Evolutionary conservation across 768 basidiomycete genomes (phyloP), one percentile per base, ranked within the genome.

Genomic region (Boletus subcaerulescens): DNA sequence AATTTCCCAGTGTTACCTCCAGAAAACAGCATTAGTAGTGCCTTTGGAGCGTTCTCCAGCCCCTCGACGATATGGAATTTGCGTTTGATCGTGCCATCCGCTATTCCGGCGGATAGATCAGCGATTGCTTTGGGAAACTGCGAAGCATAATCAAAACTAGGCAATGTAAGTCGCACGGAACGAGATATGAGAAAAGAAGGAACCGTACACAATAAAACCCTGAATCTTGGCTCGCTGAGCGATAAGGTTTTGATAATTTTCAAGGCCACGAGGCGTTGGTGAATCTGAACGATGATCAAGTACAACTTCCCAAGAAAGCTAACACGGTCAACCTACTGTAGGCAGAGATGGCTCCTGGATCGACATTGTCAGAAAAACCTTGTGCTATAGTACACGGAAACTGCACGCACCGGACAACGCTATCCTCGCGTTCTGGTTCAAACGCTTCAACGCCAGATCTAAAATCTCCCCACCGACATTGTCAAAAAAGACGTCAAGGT

Each of bases 401-500:
- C 17, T 1, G n/a, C 33, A 68, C 84, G 43, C 55, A 88, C 93
- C 95, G 61, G 93, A 96, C 18, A 93, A 69, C 14, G 82, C 82
- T 53, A 97, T 81, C 50, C 94, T 76, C 5, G 93, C 94, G 41
- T 82, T 74, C 67, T 83, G 79, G 40, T 93, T 92, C 64, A 98
- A 67, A 48, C 88, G 76, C 24, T 81, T 81, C 54, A 97, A 72
- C 43, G 83, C 80, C 61, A 93, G 76, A 67, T 96, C 87, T 52
- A 98, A 76, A 38, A 93, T 89, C 31, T 91, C 88, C 68, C 84
- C 85, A 24, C 84, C 86, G 48, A 91, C 89, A 56, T 91, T 91
- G 67, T 93, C 91, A 61, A 93, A 93, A 69, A 77, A 92, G 1
- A 89, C 87, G 60, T 95, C 90, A n/a, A 93, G 60, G 60, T 85